Conservation (phyloP, 1,284 basidiomycete species). For the Albatrellus sp. region DNA sequence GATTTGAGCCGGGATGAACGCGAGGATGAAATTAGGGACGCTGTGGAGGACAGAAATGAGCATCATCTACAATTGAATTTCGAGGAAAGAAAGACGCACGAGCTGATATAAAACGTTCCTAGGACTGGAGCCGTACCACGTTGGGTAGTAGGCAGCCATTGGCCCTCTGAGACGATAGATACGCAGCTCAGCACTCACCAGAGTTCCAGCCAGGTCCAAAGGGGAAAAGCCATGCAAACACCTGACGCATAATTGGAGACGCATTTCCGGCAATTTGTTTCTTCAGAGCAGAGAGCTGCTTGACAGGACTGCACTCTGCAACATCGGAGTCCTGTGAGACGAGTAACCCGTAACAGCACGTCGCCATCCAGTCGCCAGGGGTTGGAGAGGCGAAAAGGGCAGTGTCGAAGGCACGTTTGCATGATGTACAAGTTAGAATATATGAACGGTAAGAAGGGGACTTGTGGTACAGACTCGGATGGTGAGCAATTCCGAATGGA, state of each 20-base stretch:
- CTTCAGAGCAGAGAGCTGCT: slow-evolving; percentile 48
- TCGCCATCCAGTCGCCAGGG: background rate
- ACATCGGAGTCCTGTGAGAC: slow-evolving; percentile 23
- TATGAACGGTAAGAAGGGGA: background rate
- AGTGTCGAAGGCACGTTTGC: too few relatives aligned
- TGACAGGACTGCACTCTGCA: slow-evolving; percentile 31
- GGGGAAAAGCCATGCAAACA: slow-evolving; percentile 73
- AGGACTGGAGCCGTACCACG: slow-evolving; percentile 37
- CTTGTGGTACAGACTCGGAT: slow-evolving; percentile 6
- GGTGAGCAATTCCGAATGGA: slow-evolving; percentile 1
- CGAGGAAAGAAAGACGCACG: slow-evolving; percentile 38
- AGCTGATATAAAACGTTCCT: slow-evolving; percentile 89
- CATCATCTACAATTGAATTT: slow-evolving; percentile 1
- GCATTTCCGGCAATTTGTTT: slow-evolving; percentile 42
- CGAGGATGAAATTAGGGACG: slow-evolving; percentile 84
- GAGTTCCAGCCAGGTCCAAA: slow-evolving; percentile 84
- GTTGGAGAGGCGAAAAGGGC: background rate
- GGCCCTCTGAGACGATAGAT: slow-evolving; percentile 1
- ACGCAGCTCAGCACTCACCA: slow-evolving; percentile 23
- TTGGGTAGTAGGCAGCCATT: background rate
- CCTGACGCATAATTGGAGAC: slow-evolving; percentile 62
- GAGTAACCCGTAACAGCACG: background rate
- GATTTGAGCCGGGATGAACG: slow-evolving; percentile 80
- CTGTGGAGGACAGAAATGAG: slow-evolving; percentile 24
- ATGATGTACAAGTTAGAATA: slow-evolving; percentile 2